A percentile compares a stretch with the other conserved stretches of the same genome.
Conservation (phyloP, 208 protist genomes). For the Leishmania mexicana region DNA sequence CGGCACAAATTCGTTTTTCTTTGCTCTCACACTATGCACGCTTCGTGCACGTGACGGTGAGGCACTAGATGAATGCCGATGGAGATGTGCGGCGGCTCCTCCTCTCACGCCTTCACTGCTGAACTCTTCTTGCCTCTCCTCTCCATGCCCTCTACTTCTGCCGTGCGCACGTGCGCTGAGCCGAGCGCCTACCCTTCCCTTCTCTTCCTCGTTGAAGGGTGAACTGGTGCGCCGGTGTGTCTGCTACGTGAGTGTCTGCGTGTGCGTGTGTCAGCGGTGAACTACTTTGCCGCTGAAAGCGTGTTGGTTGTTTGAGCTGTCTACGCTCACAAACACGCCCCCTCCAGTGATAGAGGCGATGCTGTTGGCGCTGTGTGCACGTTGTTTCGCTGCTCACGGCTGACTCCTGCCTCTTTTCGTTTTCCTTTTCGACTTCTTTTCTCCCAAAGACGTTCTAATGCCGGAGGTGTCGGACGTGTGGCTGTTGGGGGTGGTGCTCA, state of each 20-base stretch:
- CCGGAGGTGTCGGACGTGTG: constrained; percentile 36
- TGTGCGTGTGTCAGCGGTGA: background rate
- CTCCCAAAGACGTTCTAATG: constrained; percentile 5
- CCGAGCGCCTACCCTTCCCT: background rate
- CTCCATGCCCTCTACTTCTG: background rate
- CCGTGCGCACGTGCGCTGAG: background rate
- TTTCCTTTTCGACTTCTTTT: background rate
- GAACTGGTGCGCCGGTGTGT: background rate
- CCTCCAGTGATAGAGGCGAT: background rate
- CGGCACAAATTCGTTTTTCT: background rate
- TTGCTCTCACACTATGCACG: background rate
- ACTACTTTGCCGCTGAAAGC: background rate
- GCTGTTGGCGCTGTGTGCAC: background rate
- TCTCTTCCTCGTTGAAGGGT: background rate
- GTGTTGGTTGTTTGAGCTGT: background rate
- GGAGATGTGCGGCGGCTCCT: background rate
- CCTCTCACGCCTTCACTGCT: background rate
- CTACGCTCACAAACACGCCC: background rate
- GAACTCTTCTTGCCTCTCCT: background rate
- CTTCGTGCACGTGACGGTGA: background rate
- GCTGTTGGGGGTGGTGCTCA: constrained; percentile 78
- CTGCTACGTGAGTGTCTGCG: background rate
- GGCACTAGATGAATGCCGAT: background rate
- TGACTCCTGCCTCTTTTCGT: background rate
- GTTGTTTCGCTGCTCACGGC: constrained; percentile 4